These are phyloP conservation scores for Panaeolus papilionaceus DNA, from an alignment of 768 basidiomycete genomes.

Conservation along the genomic window DNA sequence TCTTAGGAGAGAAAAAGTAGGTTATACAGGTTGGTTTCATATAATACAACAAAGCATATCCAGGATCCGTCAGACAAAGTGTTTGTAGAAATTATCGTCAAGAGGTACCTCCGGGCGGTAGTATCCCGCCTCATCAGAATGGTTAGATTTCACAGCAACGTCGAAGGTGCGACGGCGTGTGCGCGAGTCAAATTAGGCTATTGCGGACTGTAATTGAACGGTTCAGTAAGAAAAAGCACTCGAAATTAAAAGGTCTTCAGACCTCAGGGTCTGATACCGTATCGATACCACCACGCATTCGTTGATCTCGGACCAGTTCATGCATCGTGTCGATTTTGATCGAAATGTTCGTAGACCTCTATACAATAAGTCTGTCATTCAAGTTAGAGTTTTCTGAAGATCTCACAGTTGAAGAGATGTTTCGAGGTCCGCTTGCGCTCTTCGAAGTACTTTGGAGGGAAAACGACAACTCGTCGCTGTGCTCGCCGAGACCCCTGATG, in stretches of 20 bases:
- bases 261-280: conserved; percentile 34
- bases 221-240: background rate
- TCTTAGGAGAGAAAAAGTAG: background rate
- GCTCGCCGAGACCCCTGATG: conserved; percentile 50
- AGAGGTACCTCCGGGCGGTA: conserved; percentile 1
- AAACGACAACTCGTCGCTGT: conserved; percentile 52
- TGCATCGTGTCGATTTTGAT: conserved; percentile 71
- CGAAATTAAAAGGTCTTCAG: conserved; percentile 16
- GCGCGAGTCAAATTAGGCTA: conserved; percentile 11
- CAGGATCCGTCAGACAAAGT: conserved; percentile 9
- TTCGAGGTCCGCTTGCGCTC: conserved; percentile 33
- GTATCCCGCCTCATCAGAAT: conserved; percentile 5
- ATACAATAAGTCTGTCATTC: conserved; percentile 20
- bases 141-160: background rate
- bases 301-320: conserved; percentile 51
- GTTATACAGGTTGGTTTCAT: conserved; percentile 10
- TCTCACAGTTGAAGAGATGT: conserved; percentile 39
- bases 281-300: conserved; percentile 22
- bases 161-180: background rate
- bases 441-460: conserved; percentile 52
- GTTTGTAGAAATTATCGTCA: conserved; percentile 6
- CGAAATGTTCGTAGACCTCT: conserved; percentile 59
- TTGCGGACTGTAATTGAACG: background rate
- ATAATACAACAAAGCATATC: conserved; percentile 13
- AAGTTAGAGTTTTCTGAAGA: conserved; percentile 17